These are phyloP conservation scores for Artemisia annua DNA, from an alignment of 129 eudicot genomes.

Conservation along the genomic window DNA sequence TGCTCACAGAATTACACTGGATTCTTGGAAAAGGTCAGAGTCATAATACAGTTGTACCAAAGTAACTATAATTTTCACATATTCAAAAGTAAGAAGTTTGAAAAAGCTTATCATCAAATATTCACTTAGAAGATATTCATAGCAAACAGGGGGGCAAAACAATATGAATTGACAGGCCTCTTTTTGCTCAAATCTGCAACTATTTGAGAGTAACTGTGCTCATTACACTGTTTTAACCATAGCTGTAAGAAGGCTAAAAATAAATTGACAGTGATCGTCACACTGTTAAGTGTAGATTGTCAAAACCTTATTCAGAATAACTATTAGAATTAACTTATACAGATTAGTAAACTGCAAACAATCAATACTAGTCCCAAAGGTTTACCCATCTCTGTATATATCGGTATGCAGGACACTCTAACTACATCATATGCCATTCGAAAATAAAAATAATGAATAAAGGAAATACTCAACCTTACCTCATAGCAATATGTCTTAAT, in stretches of 20 bases:
- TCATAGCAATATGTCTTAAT: constrained; percentile 81
- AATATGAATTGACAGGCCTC: not conserved
- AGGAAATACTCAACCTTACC: constrained; percentile 45
- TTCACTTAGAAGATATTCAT: not conserved
- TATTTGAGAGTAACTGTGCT: not conserved
- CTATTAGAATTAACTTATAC: not conserved
- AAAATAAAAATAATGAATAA: not conserved
- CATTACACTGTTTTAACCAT: too few relatives aligned
- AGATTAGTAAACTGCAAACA: not conserved
- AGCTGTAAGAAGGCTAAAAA: too few relatives aligned
- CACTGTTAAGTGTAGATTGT: too few relatives aligned
- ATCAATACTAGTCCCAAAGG: not conserved
- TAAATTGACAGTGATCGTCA: too few relatives aligned
- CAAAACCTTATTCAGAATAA: too few relatives aligned
- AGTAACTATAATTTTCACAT: constrained; percentile 3
- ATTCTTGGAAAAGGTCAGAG: not conserved
- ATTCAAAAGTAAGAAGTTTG: too few relatives aligned
- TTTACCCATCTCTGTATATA: not conserved
- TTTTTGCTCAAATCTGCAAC: constrained; percentile 1
- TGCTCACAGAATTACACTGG: not conserved
- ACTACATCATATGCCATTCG: not conserved
- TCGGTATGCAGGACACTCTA: not conserved
- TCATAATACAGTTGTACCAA: not conserved
- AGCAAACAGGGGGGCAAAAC: not conserved
- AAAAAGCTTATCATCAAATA: not conserved